Evolutionary conservation across 768 basidiomycete genomes (phyloP).

Genomic region (Pleurotus citrinopileatus): DNA sequence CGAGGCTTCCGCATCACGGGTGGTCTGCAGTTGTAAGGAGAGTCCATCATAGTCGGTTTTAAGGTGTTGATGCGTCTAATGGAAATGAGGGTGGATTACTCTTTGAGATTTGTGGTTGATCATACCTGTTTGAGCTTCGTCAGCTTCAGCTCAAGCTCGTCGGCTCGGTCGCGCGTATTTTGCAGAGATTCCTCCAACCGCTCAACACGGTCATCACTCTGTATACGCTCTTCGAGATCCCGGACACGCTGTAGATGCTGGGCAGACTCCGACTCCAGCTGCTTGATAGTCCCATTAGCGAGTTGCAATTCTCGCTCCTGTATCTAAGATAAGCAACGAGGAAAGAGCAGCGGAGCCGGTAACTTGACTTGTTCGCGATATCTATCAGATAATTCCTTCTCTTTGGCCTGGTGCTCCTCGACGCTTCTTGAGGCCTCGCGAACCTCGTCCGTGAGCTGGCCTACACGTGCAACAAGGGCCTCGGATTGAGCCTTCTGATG

Average conservation of each 20-base stretch:
- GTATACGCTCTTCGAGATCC: constrained; percentile 79
- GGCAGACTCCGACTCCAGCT: constrained; percentile 51
- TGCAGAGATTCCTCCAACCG: constrained; percentile 68
- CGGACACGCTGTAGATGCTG: constrained; percentile 56
- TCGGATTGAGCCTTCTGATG: constrained; percentile 38
- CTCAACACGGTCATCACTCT: constrained; percentile 80
- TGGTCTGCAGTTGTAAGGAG: constrained; percentile 41
- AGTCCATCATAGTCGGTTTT: constrained; percentile 62
- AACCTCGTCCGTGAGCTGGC: constrained; percentile 38
- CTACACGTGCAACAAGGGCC: constrained; percentile 39
- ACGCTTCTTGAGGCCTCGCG: constrained; percentile 34
- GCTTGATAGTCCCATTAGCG: constrained; percentile 49
- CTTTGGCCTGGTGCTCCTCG: constrained; percentile 42
- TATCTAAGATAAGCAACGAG: constrained; percentile 15
- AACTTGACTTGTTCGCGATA: constrained; percentile 51
- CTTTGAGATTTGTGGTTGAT: too few relatives aligned
- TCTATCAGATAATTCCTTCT: constrained; percentile 52
- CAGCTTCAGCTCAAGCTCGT: constrained; percentile 80
- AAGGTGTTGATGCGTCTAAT: constrained; percentile 51
- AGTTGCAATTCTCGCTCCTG: constrained; percentile 79
- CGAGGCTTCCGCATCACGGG: constrained; percentile 40
- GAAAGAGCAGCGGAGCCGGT: not conserved
- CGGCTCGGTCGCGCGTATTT: constrained; percentile 78
- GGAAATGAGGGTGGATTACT: constrained; percentile 9
- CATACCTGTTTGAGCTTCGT: constrained; percentile 75